Evolutionary conservation across 164 flowering plant species (phyloP), one percentile per base, ranked within the genome.

Genomic region (Akebia trifoliata): DNA sequence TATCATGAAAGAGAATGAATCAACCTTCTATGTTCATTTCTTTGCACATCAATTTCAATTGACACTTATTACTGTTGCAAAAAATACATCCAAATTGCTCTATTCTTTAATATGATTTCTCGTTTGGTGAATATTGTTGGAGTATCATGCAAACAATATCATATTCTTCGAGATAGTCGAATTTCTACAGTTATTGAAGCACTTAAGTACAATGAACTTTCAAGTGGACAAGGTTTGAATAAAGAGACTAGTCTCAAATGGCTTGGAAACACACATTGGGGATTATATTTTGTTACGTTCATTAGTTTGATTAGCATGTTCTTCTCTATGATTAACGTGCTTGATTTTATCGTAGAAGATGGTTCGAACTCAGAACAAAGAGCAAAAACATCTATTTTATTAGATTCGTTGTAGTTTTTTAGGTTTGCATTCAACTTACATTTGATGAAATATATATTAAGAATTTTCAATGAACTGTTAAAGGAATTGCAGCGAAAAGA

Each of bases 361-460:
- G 63, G 59, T 32, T 18, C 28, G 8, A 49, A 14, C 2, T 11
- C 36, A 3, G 43, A 54, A n/a, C 57, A 57, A 56, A 64, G 17
- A 28, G 56, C 1, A 43, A 69, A 72, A 24, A 48, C 69, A 30
- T 0, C 6, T 21, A 2, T 1, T 30, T 34, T 68, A 8, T 50
- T 55, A 31, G 7, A n/a, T 4, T 20, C 6, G 12, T 37, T 49
- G 36, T 55, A 45, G 1, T 49, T 43, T 25, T 70, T 60, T 50
- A 62, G 61, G 20, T 66, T 70, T 31, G 43, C 25, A 14, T 66
- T 66, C 15, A 42, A 9, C 37, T 26, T 70, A n/a, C 60, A 57
- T 21, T 36, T 70, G 10, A 61, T 66, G 74, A 56, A 36, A 42
- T 47, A 45, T 6, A 20, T 60, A 4, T 20, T 55, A 2, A 14